Base-by-base conservation (phyloP, 2,329 filamentous ascomycete genomes). In the Thermothelomyces thermophilus region DNA sequence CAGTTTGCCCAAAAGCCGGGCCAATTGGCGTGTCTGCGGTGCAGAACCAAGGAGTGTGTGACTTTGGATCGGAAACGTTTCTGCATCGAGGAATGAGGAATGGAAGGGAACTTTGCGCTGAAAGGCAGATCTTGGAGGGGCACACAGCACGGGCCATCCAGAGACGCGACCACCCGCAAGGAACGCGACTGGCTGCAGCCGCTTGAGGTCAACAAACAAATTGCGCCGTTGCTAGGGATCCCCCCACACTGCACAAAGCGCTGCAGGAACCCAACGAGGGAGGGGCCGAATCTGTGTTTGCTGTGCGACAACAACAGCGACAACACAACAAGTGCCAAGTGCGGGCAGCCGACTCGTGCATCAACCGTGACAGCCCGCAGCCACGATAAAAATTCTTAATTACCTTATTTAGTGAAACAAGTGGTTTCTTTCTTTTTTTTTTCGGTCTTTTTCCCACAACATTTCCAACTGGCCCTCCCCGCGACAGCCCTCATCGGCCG, bases 141-240 rank as follows among this genome's bases (percentile, higher is more conserved):
- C 34, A 51, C 31, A 52, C 56, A 56, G 13, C 33, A 35, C 54
- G 34, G 56, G 9, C 52, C 57, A 54, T 33, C 31, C 46, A 44
- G 39, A 47, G 45, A 56, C 56, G 53, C 56, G 57, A 52, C 41
- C 19, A 8, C 20, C 28, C n/a, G 41, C 22, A 33, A 37, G 45
- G 28, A 45, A 56, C 51, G 47, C 48, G 50, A 48, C 44, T 40
- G 41, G 44, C 46, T 45, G 28, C 40, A 47, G 46, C 33, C 26
- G 35, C n/a, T 40, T 36, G 52, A 60, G 60, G 58, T 65, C 64
- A 66, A 66, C 62, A 66, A 66, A 69, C 66, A 69, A 48, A 61
- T 54, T 53, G 26, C 44, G 41, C 48, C 55, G 63, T 65, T 65
- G 63, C 63, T 48, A 58, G 60, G 63, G 56, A n/a, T n/a, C n/a